Conservation (phyloP, 345 rosid genomes). For the Luvunga scandens region DNA sequence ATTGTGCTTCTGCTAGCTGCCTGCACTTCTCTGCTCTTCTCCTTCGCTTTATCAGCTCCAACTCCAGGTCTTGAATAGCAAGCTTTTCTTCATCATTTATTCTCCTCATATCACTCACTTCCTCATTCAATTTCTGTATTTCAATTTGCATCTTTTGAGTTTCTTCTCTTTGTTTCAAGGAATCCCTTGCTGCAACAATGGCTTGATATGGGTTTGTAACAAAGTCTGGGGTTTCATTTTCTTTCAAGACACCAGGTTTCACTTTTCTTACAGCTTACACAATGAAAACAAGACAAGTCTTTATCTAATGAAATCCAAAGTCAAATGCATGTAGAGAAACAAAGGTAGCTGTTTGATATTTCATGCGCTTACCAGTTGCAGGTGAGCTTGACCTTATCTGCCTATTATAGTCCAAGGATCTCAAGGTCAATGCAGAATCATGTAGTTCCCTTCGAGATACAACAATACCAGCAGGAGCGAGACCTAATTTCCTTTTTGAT, state of each 20-base stretch:
- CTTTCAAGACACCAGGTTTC: conserved; percentile 48
- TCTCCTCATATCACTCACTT: conserved; percentile 51
- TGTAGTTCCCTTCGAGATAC: conserved; percentile 47
- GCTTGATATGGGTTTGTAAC: conserved; percentile 72
- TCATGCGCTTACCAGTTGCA: conserved; percentile 48
- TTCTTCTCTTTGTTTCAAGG: conserved; percentile 76
- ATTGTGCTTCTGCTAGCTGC: conserved; percentile 87
- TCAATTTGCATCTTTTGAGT: conserved; percentile 53
- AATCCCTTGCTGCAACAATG: conserved; percentile 77
- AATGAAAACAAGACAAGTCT: background rate
- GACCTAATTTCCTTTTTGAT: conserved; percentile 61
- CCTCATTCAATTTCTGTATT: conserved; percentile 62
- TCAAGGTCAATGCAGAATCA: conserved; percentile 57
- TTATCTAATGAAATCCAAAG: background rate
- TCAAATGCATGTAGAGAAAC: background rate
- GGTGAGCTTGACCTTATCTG: conserved; percentile 50
- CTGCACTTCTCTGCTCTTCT: conserved; percentile 96
- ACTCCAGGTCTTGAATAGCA: conserved; percentile 74
- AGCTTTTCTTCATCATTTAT: conserved; percentile 65
- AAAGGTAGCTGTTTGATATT: background rate
- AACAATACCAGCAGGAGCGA: conserved; percentile 86
- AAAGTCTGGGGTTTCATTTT: conserved; percentile 65
- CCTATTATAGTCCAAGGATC: conserved; percentile 59
- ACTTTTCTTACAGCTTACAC: conserved; percentile 46
- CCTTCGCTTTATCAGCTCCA: conserved; percentile 62